Base-by-base conservation (phyloP, 2,329 filamentous ascomycete species). In the Pleomassaria siparia region DNA sequence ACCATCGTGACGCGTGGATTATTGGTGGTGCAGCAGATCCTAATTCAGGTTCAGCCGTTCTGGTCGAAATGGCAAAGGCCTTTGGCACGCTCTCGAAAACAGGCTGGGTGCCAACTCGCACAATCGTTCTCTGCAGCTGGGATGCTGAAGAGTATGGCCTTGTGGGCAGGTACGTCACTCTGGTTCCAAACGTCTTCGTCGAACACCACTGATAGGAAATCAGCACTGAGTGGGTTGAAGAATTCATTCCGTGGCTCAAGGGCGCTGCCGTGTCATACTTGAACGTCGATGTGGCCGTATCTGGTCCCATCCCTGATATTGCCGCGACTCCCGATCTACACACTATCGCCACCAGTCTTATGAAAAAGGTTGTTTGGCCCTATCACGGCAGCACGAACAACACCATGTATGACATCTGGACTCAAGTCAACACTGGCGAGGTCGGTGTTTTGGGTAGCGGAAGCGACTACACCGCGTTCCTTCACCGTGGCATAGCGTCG, bases 1-100 rank as follows among this genome's bases (percentile, higher is more conserved):
- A 80, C 29, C 78, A 80, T 49, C 72, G 78, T 10, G 78, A 81
- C 60, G 78, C 78, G 0, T 81, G 78, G 78, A 76, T 80, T 9
- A 67, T 78, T 21, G 78, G 78, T 4, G 78, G 78, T 3, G 78
- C 78, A 1, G 75, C 74, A 0, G 78, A 81, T 43, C 78, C 78
- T 1, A 80, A 80, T 35, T 76, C 73, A 9, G 78, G 78, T 1
- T 74, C 72, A 2, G 74, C 77, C 1, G 70, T 79, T 2, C 61
- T 80, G 25, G 69, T 79, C 22, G 78, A 80, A 46, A 59, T 80
- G 3, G 71, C 75, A 2, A 78, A 75, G 43, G 76, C 76, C 0
- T 78, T 80, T 44, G 73, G 75, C 3, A 72, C 72, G 20, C 69
- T 80, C 0, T 56, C 75, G 5, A 68, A 71, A 21, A 72, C 71